Evolutionary conservation across 2,329 filamentous ascomycete species (phyloP).

Genomic region (Calonectria hawksworthii): DNA sequence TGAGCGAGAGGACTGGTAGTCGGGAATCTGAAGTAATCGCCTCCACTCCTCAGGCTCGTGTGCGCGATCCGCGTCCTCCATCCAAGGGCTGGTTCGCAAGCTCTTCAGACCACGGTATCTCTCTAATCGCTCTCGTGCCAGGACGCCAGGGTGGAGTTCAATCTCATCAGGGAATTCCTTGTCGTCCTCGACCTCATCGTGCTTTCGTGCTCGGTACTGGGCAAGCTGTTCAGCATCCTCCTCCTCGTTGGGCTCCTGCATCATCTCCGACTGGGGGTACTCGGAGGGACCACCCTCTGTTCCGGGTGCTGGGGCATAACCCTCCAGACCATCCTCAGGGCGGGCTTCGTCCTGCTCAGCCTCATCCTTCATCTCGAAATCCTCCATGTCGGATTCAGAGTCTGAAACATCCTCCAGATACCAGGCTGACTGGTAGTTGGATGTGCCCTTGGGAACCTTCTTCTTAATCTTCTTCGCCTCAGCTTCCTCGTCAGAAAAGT

Average conservation of each 20-base stretch:
- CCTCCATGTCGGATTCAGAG: slow-evolving; percentile 88
- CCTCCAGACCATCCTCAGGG: slow-evolving; percentile 88
- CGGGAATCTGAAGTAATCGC: slow-evolving; percentile 85
- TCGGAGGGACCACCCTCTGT: slow-evolving; percentile 88
- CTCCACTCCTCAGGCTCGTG: slow-evolving; percentile 93
- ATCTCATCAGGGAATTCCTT: slow-evolving; percentile 98
- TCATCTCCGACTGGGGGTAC: slow-evolving; percentile 94
- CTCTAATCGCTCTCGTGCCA: slow-evolving; percentile 86
- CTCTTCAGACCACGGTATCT: slow-evolving; percentile 95
- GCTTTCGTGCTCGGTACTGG: slow-evolving; percentile 83
- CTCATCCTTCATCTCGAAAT: slow-evolving; percentile 71
- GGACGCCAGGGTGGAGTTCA: slow-evolving; percentile 88
- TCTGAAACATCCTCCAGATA: slow-evolving; percentile 85
- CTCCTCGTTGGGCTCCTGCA: slow-evolving; percentile 88
- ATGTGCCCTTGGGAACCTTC: slow-evolving; percentile 89
- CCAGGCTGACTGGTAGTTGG: slow-evolving; percentile 95
- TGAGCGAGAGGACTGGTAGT: slow-evolving; percentile 89
- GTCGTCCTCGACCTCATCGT: slow-evolving; percentile 88
- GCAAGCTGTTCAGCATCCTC: slow-evolving; percentile 82
- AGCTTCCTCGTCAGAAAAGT: slow-evolving; percentile 87
- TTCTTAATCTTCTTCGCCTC: slow-evolving; percentile 69
- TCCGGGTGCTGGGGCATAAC: slow-evolving; percentile 73
- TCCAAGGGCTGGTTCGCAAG: slow-evolving; percentile 88
- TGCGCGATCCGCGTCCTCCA: slow-evolving; percentile 86
- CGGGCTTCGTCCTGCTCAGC: slow-evolving; percentile 69